phyloP scores from a whole-genome alignment of 306 rosid species.

The Quillaja saponaria region DNA sequence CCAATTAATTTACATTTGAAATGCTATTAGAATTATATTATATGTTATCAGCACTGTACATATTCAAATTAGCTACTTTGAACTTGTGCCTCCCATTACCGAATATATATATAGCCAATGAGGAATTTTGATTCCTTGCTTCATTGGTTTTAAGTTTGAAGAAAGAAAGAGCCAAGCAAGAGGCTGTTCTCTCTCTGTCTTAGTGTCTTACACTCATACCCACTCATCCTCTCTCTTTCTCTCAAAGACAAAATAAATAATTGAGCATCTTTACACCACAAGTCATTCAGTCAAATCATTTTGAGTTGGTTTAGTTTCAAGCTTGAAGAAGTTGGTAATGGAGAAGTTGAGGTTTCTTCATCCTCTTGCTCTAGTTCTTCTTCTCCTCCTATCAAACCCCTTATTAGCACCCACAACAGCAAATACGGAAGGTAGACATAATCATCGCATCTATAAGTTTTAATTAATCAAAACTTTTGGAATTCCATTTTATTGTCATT shows the following conservation, averaged over 20 bases:
- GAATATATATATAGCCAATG: constrained; percentile 48
- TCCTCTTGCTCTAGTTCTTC: constrained; percentile 33
- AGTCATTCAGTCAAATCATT: no score
- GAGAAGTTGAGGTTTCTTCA: constrained; percentile 40
- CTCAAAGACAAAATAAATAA: no score
- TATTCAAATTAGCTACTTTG: no score
- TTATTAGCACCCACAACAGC: constrained; percentile 41
- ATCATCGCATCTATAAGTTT: no score
- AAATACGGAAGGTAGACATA: constrained; percentile 72
- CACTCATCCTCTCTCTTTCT: constrained; percentile 14
- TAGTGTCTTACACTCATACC: no score
- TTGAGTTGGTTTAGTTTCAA: no score
- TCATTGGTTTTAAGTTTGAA: constrained; percentile 31
- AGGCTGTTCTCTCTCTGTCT: background rate
- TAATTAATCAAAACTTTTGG: no score
- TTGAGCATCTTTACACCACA: no score
- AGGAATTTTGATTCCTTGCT: constrained; percentile 45
- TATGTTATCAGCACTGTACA: no score
- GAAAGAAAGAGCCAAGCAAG: constrained; percentile 28
- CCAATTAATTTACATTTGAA: constrained; percentile 20
- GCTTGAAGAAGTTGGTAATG: constrained; percentile 43
- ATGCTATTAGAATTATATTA: no score
- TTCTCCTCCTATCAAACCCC: constrained; percentile 33
- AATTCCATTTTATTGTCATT: no score
- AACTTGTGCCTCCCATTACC: constrained; percentile 40